Conservation (phyloP, 768 basidiomycete species). For the Fomitopsis serialis region DNA sequence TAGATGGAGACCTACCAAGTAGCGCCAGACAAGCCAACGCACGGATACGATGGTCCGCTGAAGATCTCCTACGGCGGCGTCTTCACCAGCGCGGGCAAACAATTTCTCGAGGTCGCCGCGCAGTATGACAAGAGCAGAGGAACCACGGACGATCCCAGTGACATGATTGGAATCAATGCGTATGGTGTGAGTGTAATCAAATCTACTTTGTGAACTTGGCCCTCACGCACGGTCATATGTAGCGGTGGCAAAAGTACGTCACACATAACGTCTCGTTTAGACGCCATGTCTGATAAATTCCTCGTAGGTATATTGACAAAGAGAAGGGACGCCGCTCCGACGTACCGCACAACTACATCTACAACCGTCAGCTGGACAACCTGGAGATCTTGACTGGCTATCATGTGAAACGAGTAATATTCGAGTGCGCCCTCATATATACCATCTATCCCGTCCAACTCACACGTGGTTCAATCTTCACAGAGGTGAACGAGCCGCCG, state of each 20-base stretch:
- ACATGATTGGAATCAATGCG: slow-evolving; percentile 31
- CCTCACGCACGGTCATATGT: background rate
- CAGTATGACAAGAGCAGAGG: slow-evolving; percentile 44
- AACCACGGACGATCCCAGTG: slow-evolving; percentile 42
- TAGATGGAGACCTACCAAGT: slow-evolving; percentile 30
- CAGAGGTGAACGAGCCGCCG: slow-evolving; percentile 32
- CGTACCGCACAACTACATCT: slow-evolving; percentile 37
- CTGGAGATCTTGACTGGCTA: slow-evolving; percentile 27
- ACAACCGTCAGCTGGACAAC: slow-evolving; percentile 24
- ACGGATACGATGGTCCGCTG: slow-evolving; percentile 29
- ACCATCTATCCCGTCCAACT: background rate
- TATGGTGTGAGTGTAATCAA: slow-evolving; percentile 38
- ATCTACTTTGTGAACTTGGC: background rate
- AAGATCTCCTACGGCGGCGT: slow-evolving; percentile 36
- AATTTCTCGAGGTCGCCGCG: slow-evolving; percentile 42
- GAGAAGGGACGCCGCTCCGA: slow-evolving; percentile 53
- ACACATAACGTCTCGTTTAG: background rate
- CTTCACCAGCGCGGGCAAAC: slow-evolving; percentile 34
- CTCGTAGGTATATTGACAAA: slow-evolving; percentile 48
- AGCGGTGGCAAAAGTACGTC: slow-evolving; percentile 53
- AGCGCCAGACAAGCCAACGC: slow-evolving; percentile 20
- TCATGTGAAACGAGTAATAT: slow-evolving; percentile 28
- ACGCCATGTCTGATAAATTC: background rate
- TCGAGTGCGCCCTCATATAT: slow-evolving; percentile 25
- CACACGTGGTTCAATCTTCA: background rate